Conservation (phyloP, 2,329 filamentous ascomycete species). For the Scleromitrula shiraiana region DNA sequence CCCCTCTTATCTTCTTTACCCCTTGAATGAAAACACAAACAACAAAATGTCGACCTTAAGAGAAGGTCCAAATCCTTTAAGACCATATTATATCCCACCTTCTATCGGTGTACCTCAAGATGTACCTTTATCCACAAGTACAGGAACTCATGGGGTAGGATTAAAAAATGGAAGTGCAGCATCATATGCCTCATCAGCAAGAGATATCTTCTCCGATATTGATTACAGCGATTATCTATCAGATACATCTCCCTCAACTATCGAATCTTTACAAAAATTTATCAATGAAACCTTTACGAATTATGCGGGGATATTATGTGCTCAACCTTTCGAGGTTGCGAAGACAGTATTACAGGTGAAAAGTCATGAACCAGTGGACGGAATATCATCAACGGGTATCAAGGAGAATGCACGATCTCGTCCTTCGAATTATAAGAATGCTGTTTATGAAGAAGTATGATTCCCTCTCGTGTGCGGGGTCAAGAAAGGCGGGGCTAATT, state of each 20-base stretch:
- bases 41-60: conserved; percentile 37
- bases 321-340: conserved; percentile 94
- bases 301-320: conserved; percentile 80
- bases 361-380: conserved; percentile 36
- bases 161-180: conserved; percentile 33
- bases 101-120: conserved; percentile 52
- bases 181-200: conserved; percentile 58
- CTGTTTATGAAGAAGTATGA: conserved; percentile 22
- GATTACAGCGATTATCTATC: conserved; percentile 85
- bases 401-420: conserved; percentile 11
- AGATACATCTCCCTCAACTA: conserved; percentile 65
- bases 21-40: conserved; percentile 8
- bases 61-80: conserved; percentile 49
- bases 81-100: conserved; percentile 56
- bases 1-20: background rate
- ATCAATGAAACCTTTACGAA: conserved; percentile 85
- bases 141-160: conserved; percentile 25
- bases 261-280: conserved; percentile 67
- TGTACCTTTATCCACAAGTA: conserved; percentile 29
- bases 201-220: conserved; percentile 80
- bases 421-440: conserved; percentile 18
- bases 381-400: conserved; percentile 9
- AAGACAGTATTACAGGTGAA: conserved; percentile 85
- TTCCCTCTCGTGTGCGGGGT: background rate
- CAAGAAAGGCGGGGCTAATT: conserved; percentile 11